Conservation (phyloP, 371 early-diverging fungal species). For the Mortierella polycephala region DNA sequence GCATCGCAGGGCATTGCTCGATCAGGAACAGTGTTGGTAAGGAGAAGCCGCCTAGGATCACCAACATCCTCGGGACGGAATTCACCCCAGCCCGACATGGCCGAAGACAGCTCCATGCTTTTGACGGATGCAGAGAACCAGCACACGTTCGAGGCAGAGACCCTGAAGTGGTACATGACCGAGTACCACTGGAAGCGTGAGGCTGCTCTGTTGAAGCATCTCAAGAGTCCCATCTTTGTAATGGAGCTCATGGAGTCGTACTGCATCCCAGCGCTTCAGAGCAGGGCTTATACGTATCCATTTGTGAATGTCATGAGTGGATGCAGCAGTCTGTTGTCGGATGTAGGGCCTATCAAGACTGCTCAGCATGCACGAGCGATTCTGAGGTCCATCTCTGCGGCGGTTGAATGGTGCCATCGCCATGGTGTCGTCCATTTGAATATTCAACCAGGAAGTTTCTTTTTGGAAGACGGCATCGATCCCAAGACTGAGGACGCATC, state of each 20-base stretch:
- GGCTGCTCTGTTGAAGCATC: conserved; percentile 47
- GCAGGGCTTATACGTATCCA: conserved; percentile 36
- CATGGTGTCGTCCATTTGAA: conserved; percentile 51
- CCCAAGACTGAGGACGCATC: conserved; percentile 45
- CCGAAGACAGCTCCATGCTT: conserved; percentile 47
- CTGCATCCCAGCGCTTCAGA: conserved; percentile 48
- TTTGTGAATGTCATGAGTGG: conserved; percentile 50
- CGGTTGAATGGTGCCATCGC: conserved; percentile 53
- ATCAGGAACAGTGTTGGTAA: conserved; percentile 45
- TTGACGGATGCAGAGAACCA: conserved; percentile 52
- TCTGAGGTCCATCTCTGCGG: conserved; percentile 40
- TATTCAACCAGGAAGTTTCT: conserved; percentile 52
- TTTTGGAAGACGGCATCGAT: conserved; percentile 46
- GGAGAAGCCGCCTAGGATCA: conserved; percentile 26
- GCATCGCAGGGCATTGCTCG: conserved; percentile 19
- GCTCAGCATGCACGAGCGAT: conserved; percentile 43
- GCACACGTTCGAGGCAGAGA: conserved; percentile 43
- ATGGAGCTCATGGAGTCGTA: conserved; percentile 50
- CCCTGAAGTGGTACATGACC: conserved; percentile 53
- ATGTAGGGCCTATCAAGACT: conserved; percentile 28
- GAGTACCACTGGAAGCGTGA: conserved; percentile 55
- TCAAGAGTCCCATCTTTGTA: conserved; percentile 54
- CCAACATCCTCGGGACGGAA: conserved; percentile 2
- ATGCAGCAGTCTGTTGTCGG: conserved; percentile 42
- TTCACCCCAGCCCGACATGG: conserved; percentile 9